Conservation (phyloP, 164 flowering plant species). For the Platanus orientalis region DNA sequence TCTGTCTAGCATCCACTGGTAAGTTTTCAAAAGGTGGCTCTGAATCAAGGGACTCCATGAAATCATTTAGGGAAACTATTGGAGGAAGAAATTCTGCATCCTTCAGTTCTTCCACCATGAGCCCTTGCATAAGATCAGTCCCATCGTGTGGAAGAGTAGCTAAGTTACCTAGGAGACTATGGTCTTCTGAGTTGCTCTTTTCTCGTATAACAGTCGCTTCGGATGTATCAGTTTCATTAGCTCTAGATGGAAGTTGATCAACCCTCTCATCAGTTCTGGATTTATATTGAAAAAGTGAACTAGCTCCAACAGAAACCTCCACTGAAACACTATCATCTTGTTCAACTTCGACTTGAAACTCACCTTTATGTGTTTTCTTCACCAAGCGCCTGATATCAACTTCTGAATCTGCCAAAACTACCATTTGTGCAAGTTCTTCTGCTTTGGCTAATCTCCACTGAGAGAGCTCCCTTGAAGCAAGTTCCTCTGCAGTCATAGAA, state of each 20-base stretch:
- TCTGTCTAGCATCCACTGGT: constrained; percentile 40
- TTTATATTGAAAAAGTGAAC: constrained; percentile 25
- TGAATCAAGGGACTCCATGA: constrained; percentile 82
- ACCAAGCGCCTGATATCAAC: constrained; percentile 91
- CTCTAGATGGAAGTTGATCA: neutral
- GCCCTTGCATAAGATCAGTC: constrained; percentile 71
- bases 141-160: constrained; percentile 55
- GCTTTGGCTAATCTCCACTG: constrained; percentile 98
- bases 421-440: constrained; percentile 90
- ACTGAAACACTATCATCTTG: constrained; percentile 51
- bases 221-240: constrained; percentile 6
- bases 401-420: constrained; percentile 79
- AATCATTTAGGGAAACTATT: constrained; percentile 89
- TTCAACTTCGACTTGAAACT: constrained; percentile 83
- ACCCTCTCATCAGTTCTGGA: constrained; percentile 14
- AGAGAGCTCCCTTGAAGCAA: constrained; percentile 96
- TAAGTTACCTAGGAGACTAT: constrained; percentile 20
- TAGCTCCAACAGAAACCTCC: constrained; percentile 62
- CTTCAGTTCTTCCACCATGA: constrained; percentile 68
- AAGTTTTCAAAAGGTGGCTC: constrained; percentile 82
- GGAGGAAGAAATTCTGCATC: constrained; percentile 90
- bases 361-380: constrained; percentile 96
- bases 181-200: constrained; percentile 27
- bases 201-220: constrained; percentile 13
- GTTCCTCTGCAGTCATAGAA: constrained; percentile 96